Conservation (phyloP, 108 stramenopile genomes). For the Epithemia pelagica region DNA sequence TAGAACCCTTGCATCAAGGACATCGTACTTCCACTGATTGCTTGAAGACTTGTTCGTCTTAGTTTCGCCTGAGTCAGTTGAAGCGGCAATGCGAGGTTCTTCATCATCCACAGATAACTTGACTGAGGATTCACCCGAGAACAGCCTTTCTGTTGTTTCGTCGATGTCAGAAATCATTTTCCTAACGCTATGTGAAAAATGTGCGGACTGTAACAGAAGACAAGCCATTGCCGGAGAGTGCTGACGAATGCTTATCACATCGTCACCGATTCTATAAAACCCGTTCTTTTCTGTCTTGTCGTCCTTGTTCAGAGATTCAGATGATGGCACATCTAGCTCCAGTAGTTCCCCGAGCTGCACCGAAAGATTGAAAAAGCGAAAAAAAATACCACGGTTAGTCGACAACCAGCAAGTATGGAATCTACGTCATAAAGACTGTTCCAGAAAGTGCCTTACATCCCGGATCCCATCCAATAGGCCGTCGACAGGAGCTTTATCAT, state of each 20-base stretch:
- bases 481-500: conserved; percentile 52
- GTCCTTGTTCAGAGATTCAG: conserved; percentile 16
- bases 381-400: too few relatives aligned
- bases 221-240: conserved; percentile 75
- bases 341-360: conserved; percentile 69
- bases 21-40: conserved; percentile 85
- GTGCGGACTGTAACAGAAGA: conserved; percentile 67
- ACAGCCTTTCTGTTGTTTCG: conserved; percentile 41
- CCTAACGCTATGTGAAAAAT: conserved; percentile 65
- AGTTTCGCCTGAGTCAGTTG: conserved; percentile 3
- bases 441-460: too few relatives aligned
- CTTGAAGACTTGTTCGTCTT: conserved; percentile 24
- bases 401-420: too few relatives aligned
- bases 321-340: conserved; percentile 52
- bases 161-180: conserved; percentile 52
- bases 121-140: conserved; percentile 52
- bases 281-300: conserved; percentile 15
- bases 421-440: too few relatives aligned
- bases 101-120: conserved; percentile 14
- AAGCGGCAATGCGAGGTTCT: conserved; percentile 1
- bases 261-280: conserved; percentile 44
- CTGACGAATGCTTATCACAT: conserved; percentile 60
- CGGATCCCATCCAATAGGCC: conserved; percentile 73
- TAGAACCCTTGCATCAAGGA: conserved; percentile 69
- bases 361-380: too few relatives aligned